Conservation (phyloP, 345 rosid species). For the Laguncularia racemosa region DNA sequence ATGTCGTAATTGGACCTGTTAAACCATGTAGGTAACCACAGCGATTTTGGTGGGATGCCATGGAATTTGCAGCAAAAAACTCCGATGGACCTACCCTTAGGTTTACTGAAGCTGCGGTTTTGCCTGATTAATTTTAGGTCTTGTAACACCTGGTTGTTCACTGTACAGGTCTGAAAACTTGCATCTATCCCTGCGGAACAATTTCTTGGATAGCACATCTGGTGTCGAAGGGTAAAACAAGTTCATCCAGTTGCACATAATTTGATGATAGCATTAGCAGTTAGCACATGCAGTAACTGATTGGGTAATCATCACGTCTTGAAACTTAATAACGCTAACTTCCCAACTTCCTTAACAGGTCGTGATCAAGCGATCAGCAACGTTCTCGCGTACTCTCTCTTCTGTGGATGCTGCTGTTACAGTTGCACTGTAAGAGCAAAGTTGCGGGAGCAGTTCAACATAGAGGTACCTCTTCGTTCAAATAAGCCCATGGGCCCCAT, state of each 20-base stretch:
- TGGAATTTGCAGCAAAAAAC: no score
- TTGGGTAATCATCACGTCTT: no score
- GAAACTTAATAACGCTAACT: not conserved
- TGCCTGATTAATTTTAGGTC: no score
- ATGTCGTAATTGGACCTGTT: no score
- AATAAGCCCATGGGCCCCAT: no score
- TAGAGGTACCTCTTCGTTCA: no score
- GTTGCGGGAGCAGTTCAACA: no score
- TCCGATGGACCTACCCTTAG: no score
- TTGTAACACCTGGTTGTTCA: not conserved
- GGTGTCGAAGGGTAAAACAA: slow-evolving; percentile 60
- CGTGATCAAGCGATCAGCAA: slow-evolving; percentile 77
- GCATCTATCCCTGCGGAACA: slow-evolving; percentile 80
- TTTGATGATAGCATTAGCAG: not conserved
- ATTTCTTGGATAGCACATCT: slow-evolving; percentile 67
- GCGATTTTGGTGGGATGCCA: no score
- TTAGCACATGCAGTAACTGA: slow-evolving; percentile 8
- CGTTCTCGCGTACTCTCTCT: slow-evolving; percentile 72
- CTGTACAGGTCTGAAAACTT: slow-evolving; percentile 63
- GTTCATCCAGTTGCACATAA: slow-evolving; percentile 12
- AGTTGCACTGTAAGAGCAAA: slow-evolving; percentile 63
- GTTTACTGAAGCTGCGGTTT: no score
- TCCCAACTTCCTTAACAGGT: slow-evolving; percentile 39
- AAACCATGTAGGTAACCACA: no score
- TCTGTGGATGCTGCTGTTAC: slow-evolving; percentile 88